These are phyloP conservation scores for Xerocomellus amylosporus DNA, from an alignment of 768 basidiomycete genomes.

Conservation along the genomic window DNA sequence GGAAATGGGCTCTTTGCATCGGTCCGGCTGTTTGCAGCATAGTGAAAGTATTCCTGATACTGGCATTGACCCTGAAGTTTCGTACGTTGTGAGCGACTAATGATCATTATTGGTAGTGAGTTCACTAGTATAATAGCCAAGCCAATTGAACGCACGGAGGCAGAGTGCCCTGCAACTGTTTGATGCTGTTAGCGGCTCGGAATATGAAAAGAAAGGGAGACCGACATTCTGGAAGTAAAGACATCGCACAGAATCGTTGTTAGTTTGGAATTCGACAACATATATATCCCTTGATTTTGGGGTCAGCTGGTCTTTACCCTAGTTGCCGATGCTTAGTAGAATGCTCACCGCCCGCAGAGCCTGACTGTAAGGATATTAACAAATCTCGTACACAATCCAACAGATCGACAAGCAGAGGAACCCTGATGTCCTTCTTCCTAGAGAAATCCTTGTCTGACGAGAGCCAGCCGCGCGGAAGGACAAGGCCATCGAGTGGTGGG, in stretches of 20 bases:
- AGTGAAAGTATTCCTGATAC: conserved; percentile 7
- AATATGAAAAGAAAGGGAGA: background rate
- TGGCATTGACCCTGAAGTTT: background rate
- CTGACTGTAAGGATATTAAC: conserved; percentile 30
- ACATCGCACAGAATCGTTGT: conserved; percentile 28
- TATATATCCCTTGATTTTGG: background rate
- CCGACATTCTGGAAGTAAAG: conserved; percentile 51
- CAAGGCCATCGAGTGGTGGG: conserved; percentile 40
- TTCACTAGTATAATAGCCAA: background rate
- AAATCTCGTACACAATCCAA: conserved; percentile 20
- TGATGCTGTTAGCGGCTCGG: background rate
- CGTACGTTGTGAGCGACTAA: conserved; percentile 27
- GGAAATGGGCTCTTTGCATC: background rate
- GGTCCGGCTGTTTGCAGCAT: background rate
- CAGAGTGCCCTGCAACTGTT: conserved; percentile 47
- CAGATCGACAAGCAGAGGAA: conserved; percentile 6
- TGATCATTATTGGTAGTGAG: background rate
- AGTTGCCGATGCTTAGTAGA: background rate
- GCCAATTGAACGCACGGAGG: conserved; percentile 39
- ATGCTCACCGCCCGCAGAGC: conserved; percentile 24
- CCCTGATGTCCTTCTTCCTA: conserved; percentile 5
- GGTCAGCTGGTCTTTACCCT: background rate
- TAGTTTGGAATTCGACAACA: conserved; percentile 1
- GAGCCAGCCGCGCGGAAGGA: conserved; percentile 57
- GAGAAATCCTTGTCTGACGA: conserved; percentile 17